A percentile compares a stretch with the other conserved stretches of the same genome.
Evolutionary conservation across 2,329 filamentous ascomycete species (phyloP).

Genomic region (Trichophyton rubrum): DNA sequence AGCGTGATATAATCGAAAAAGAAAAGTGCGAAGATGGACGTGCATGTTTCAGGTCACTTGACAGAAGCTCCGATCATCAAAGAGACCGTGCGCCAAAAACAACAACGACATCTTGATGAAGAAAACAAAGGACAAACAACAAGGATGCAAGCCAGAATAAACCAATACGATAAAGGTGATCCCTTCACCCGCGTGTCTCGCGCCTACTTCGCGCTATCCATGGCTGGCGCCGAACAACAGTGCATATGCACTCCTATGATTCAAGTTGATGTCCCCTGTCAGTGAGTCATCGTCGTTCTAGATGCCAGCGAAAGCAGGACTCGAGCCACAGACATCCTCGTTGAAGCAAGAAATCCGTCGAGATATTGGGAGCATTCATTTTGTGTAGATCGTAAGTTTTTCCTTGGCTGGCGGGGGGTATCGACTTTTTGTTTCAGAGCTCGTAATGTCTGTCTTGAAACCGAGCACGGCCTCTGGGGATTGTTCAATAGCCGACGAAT

Average conservation of each 20-base stretch:
- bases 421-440: slow-evolving; percentile 1
- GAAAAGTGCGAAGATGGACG: not conserved
- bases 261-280: not conserved
- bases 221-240: not conserved
- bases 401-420: not conserved
- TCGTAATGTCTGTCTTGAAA: not conserved
- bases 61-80: not conserved
- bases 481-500: not conserved
- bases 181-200: not conserved
- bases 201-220: slow-evolving; percentile 2
- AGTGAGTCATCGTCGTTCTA: not conserved
- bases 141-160: not conserved
- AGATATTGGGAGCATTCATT: not conserved
- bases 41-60: not conserved
- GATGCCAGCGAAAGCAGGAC: not conserved
- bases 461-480: not conserved
- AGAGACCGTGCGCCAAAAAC: not conserved
- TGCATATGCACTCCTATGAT: not conserved
- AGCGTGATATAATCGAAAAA: not conserved
- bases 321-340: not conserved
- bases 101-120: not conserved
- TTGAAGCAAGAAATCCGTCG: not conserved
- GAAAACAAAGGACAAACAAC: not conserved
- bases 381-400: not conserved
- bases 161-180: not conserved